phyloP scores from a whole-genome alignment of 768 basidiomycete genomes.

The Ephemerocybe angulata region DNA sequence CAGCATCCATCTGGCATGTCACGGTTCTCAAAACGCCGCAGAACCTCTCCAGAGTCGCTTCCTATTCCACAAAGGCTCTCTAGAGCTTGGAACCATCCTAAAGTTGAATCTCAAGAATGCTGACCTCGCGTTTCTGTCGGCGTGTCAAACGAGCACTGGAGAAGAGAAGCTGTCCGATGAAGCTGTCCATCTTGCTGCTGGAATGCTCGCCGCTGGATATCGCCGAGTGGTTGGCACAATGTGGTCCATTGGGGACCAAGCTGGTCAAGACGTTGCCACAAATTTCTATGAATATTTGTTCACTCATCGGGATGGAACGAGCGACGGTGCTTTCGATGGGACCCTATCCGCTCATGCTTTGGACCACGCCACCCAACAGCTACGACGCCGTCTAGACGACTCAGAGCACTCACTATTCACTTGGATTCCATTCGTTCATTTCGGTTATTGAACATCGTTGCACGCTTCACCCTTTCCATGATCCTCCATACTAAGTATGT shows the following conservation, averaged over 20 bases:
- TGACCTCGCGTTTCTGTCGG: slow-evolving; percentile 34
- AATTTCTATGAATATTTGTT: slow-evolving; percentile 23
- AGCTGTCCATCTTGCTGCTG: slow-evolving; percentile 35
- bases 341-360: slow-evolving; percentile 15
- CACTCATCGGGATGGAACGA: not conserved
- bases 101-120: not conserved
- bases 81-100: not conserved
- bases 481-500: too few species aligned
- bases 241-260: slow-evolving; percentile 33
- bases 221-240: slow-evolving; percentile 35
- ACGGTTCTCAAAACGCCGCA: slow-evolving; percentile 23
- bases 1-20: slow-evolving; percentile 33
- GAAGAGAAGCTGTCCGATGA: slow-evolving; percentile 28
- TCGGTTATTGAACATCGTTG: too few species aligned
- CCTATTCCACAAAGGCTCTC: not conserved
- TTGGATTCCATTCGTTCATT: not conserved
- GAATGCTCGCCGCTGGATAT: slow-evolving; percentile 32
- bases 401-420: not conserved
- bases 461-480: too few species aligned
- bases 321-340: slow-evolving; percentile 4
- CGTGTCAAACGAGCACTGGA: slow-evolving; percentile 36
- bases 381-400: not conserved
- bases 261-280: slow-evolving; percentile 26
- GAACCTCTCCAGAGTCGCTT: slow-evolving; percentile 13
- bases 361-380: slow-evolving; percentile 10